A percentile compares a stretch with the other conserved stretches of the same genome.
Evolutionary conservation across 2,329 filamentous ascomycete genomes (phyloP).

Genomic region (Colletotrichum coccodes): DNA sequence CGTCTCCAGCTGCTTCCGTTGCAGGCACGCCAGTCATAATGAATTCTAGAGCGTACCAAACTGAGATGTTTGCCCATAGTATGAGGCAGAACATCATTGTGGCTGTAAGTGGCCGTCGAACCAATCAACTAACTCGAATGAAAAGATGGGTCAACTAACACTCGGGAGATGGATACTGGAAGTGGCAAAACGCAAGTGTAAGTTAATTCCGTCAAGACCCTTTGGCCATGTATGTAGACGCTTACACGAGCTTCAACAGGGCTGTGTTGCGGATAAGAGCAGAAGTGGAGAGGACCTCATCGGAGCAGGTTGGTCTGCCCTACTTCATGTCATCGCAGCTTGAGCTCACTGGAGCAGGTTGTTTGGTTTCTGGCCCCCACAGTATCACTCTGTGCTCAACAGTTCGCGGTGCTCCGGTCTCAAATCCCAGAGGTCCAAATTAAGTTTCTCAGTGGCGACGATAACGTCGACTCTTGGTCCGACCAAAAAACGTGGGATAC

Average conservation of each 20-base stretch:
- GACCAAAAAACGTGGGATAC: constrained; percentile 73
- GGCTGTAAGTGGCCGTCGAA: constrained; percentile 58
- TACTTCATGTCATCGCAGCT: too few species aligned
- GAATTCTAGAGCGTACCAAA: constrained; percentile 71
- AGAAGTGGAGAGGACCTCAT: constrained; percentile 66
- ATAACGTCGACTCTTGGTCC: constrained; percentile 80
- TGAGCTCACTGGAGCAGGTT: constrained; percentile 49
- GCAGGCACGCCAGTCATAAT: constrained; percentile 42
- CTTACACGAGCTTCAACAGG: constrained; percentile 49
- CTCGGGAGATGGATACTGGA: constrained; percentile 78
- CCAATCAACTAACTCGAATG: background rate
- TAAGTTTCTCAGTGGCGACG: constrained; percentile 72
- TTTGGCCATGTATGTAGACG: background rate
- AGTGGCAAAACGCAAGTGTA: constrained; percentile 84
- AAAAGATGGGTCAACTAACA: background rate
- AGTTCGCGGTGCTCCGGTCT: constrained; percentile 66
- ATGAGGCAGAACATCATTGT: constrained; percentile 77
- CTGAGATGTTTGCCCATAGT: constrained; percentile 80
- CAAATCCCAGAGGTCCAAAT: constrained; percentile 70
- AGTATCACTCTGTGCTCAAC: constrained; percentile 73
- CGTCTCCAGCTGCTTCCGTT: constrained; percentile 5
- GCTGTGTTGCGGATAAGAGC: constrained; percentile 74
- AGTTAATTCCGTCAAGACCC: constrained; percentile 39
- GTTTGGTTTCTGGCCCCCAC: constrained; percentile 82
- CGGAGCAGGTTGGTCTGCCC: constrained; percentile 60